phyloP scores from a whole-genome alignment of 1,139 yeast genomes.

The Sugiyamaella sp. region DNA sequence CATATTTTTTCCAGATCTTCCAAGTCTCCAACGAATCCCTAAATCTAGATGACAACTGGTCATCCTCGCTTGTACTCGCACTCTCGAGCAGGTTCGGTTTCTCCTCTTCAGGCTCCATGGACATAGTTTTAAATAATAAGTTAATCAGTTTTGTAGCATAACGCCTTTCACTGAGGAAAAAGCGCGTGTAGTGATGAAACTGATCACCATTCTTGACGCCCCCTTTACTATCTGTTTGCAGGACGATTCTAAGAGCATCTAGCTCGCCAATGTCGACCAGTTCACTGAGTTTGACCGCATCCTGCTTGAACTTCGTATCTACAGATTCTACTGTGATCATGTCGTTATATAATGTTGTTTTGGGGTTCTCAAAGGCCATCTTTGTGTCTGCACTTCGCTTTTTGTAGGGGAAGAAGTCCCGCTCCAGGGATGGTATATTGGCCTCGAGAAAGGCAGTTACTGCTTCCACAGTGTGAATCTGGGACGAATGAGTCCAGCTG shows the following conservation, averaged over 20 bases:
- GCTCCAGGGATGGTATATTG: conserved; percentile 26
- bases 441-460: conserved; percentile 31
- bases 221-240: conserved; percentile 32
- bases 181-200: conserved; percentile 29
- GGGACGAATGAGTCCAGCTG: background rate
- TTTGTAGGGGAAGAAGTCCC: conserved; percentile 31
- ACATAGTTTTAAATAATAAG: conserved; percentile 9
- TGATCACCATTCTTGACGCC: conserved; percentile 26
- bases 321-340: conserved; percentile 22
- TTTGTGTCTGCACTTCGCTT: conserved; percentile 21
- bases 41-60: background rate
- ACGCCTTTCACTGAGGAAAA: conserved; percentile 33
- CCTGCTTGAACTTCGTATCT: conserved; percentile 28
- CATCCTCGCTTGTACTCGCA: background rate
- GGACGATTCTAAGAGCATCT: conserved; percentile 33
- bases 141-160: conserved; percentile 29
- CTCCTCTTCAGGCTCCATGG: background rate
- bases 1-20: conserved; percentile 22
- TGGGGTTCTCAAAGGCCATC: conserved; percentile 21
- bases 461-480: conserved; percentile 24
- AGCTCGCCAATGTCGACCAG: conserved; percentile 31
- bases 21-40: conserved; percentile 4
- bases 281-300: conserved; percentile 29
- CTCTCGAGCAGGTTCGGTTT: conserved; percentile 1
- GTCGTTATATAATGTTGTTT: conserved; percentile 18